Conservation (phyloP, 805 yeast species). For the Candida parachauliodes region DNA sequence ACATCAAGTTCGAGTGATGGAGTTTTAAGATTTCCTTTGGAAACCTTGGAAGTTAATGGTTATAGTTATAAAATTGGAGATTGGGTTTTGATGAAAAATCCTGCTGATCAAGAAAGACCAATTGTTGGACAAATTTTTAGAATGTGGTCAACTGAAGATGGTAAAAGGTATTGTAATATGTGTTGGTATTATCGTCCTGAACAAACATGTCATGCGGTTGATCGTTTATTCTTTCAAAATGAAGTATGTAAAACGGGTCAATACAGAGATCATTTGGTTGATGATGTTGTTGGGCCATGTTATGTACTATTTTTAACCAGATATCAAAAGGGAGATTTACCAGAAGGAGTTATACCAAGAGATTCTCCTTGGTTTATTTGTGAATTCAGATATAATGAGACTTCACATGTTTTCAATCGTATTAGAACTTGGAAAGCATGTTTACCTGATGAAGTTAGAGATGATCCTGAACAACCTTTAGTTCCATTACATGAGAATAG, state of each 20-base stretch:
- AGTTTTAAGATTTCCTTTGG: slow-evolving; percentile 70
- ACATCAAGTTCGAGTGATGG: slow-evolving; percentile 44
- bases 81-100: slow-evolving; percentile 87
- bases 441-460: slow-evolving; percentile 93
- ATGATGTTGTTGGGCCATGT: slow-evolving; percentile 89
- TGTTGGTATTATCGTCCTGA: slow-evolving; percentile 99
- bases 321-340: slow-evolving; percentile 93
- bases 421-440: slow-evolving; percentile 99
- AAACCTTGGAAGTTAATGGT: slow-evolving; percentile 67
- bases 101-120: slow-evolving; percentile 85
- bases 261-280: slow-evolving; percentile 87
- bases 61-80: slow-evolving; percentile 82
- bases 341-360: slow-evolving; percentile 51
- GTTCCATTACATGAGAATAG: slow-evolving; percentile 66
- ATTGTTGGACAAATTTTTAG: slow-evolving; percentile 92
- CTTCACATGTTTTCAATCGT: slow-evolving; percentile 85
- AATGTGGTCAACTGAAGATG: slow-evolving; percentile 87
- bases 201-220: slow-evolving; percentile 92
- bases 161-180: slow-evolving; percentile 80
- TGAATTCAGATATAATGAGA: slow-evolving; percentile 90
- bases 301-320: slow-evolving; percentile 92
- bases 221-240: slow-evolving; percentile 83
- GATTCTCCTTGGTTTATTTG: slow-evolving; percentile 89
- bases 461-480: slow-evolving; percentile 70
- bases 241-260: slow-evolving; percentile 97